Conservation (phyloP, 2,329 filamentous ascomycete species). For the Sporothrix mexicana region DNA sequence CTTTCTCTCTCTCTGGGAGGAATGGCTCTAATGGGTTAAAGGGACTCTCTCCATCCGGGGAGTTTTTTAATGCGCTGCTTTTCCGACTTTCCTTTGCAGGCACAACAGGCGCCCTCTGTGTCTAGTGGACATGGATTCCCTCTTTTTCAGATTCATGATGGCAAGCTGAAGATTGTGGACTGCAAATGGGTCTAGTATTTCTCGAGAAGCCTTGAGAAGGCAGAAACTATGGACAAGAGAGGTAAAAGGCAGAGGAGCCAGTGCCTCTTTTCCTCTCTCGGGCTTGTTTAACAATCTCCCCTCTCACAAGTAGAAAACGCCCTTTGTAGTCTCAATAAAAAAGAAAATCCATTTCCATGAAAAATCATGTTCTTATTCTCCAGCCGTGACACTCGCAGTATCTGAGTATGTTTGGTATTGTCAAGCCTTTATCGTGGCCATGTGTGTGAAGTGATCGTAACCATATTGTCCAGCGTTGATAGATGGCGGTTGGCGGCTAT, state of each 20-base stretch:
- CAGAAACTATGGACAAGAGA: not conserved
- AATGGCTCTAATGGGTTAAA: too few relatives aligned
- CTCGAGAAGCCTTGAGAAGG: not conserved
- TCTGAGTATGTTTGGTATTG: not conserved
- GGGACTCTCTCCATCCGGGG: too few relatives aligned
- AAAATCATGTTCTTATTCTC: not conserved
- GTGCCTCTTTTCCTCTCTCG: not conserved
- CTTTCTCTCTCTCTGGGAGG: too few relatives aligned
- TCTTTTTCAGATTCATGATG: too few relatives aligned
- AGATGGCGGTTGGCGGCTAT: not conserved
- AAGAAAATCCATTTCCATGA: not conserved
- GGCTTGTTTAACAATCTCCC: not conserved
- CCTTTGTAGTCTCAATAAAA: not conserved
- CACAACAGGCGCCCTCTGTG: too few relatives aligned
- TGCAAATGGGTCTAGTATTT: constrained; percentile 17
- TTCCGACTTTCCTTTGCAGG: too few relatives aligned
- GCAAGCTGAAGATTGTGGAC: not conserved
- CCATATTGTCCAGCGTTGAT: not conserved
- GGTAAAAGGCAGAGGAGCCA: not conserved
- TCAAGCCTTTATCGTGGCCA: constrained; percentile 9
- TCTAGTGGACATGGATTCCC: too few relatives aligned
- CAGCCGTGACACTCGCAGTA: not conserved
- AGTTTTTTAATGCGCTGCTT: too few relatives aligned
- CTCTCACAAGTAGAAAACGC: not conserved
- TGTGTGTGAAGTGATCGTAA: too few relatives aligned